phyloP scores from a whole-genome alignment of 768 basidiomycete genomes.

The Leccinum rimulosum region DNA sequence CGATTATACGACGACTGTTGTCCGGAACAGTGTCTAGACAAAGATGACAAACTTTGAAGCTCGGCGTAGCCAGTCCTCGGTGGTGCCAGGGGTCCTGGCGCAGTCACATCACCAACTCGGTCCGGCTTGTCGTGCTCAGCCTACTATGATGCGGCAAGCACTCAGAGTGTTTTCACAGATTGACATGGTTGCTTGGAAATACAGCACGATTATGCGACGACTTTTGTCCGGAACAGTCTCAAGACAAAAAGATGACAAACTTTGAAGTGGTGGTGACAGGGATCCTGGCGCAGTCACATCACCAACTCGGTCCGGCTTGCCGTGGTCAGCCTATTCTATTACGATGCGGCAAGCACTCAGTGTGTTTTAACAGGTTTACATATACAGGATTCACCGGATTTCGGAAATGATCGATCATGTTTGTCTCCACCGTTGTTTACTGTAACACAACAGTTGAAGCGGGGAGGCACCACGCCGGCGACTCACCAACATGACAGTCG shows the following conservation, averaged over 20 bases:
- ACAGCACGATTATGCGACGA: not conserved
- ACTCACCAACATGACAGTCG: not conserved
- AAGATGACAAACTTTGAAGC: too few relatives aligned
- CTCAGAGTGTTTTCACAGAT: too few relatives aligned
- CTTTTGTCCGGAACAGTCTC: not conserved
- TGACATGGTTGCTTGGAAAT: not conserved
- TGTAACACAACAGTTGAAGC: not conserved
- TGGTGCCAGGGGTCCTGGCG: too few relatives aligned
- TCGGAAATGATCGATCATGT: conserved; percentile 4
- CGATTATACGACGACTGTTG: too few relatives aligned
- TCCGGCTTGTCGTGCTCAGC: too few relatives aligned
- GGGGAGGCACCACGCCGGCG: not conserved
- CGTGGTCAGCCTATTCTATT: not conserved
- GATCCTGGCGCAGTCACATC: not conserved
- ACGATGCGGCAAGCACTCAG: not conserved
- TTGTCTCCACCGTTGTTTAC: not conserved
- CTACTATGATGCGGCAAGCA: too few relatives aligned
- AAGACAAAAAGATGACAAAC: not conserved
- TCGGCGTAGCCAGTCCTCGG: too few relatives aligned
- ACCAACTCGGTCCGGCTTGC: too few relatives aligned
- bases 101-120: too few relatives aligned
- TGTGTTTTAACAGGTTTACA: not conserved
- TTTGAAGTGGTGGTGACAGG: not conserved
- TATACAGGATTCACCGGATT: not conserved
- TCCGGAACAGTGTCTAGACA: too few relatives aligned